Conservation (phyloP, 306 rosid species). For the Dicorynia guianensis region DNA sequence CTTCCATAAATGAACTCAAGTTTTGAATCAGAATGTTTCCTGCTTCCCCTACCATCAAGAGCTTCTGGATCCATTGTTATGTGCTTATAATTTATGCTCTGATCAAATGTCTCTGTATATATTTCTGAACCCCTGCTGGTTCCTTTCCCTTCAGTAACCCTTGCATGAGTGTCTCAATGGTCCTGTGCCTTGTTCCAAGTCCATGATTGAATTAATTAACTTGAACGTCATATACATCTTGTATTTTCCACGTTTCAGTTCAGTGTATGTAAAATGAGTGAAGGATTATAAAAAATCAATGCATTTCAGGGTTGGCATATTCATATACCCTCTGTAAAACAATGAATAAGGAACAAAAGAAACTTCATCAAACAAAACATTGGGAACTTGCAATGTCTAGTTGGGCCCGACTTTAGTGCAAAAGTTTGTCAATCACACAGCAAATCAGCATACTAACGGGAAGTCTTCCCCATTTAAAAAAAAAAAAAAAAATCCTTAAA, state of each 20-base stretch:
- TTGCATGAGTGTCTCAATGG: constrained; percentile 33
- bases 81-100: constrained; percentile 26
- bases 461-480: background rate
- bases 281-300: background rate
- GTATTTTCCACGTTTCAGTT: background rate
- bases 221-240: constrained; percentile 11
- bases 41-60: constrained; percentile 20
- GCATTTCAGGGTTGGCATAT: constrained; percentile 25
- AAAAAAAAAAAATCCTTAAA: background rate
- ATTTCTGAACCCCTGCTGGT: constrained; percentile 39
- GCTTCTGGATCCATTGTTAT: constrained; percentile 14
- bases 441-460: background rate
- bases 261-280: constrained; percentile 6
- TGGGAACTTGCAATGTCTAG: background rate
- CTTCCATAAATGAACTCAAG: constrained; percentile 22
- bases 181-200: constrained; percentile 34
- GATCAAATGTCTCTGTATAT: constrained; percentile 38
- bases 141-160: constrained; percentile 38
- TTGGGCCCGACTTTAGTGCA: background rate
- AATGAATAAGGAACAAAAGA: constrained; percentile 10
- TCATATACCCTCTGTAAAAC: background rate
- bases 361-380: background rate
- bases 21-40: constrained; percentile 20
- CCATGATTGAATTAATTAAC: constrained; percentile 30
- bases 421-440: background rate